Evolutionary conservation across 2,329 filamentous ascomycete genomes (phyloP), one percentile per base, ranked within the genome.

Genomic region (Ilyonectria robusta): DNA sequence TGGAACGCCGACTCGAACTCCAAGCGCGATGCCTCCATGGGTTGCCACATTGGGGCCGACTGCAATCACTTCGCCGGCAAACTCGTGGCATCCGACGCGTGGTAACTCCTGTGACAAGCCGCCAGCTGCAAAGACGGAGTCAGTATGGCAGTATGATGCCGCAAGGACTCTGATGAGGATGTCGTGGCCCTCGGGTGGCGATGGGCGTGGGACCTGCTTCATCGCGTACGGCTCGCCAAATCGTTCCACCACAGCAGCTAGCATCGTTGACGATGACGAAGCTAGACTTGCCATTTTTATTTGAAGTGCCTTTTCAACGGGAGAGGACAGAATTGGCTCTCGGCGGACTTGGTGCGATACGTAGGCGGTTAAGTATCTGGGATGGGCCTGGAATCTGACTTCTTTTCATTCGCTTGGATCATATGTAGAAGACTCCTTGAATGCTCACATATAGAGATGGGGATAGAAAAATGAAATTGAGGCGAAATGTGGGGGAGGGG

Each of bases 71-170:
- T 58, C 55, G 2, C 62, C 62, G 13, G 62, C 56, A 37, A 65
- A 65, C 21, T 65, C 62, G 50, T 65, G 56, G 17, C 62, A 65
- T 9, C 62, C 62, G 19, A 65, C 47, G 3, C 55, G 62, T 10
- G 62, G 62, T 7, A 65, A 19, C 7, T 54, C 46, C 35, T 65
- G 56, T 4, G 53, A 57, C 33, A 63, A 13, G 4, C 3, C 21
- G 9, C 56, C 62, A n/a, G 62, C n/a, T n/a, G 62, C 48, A n/a
- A 65, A 58, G 21, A 65, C 62, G 31, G 62, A 37, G 42, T 65
- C 62, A 2, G 62, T 65, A 21, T 65, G 62, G 19, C 62, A 60
- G 44, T 65, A 65, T 17, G 56, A 65, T 6, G 62, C 62, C 26
- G 62, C 62, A 11, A 46, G 46, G 29, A 65, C 62, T 31, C 51